Conservation (phyloP, 2,329 filamentous ascomycete genomes). For the Fusarium aywerte region DNA sequence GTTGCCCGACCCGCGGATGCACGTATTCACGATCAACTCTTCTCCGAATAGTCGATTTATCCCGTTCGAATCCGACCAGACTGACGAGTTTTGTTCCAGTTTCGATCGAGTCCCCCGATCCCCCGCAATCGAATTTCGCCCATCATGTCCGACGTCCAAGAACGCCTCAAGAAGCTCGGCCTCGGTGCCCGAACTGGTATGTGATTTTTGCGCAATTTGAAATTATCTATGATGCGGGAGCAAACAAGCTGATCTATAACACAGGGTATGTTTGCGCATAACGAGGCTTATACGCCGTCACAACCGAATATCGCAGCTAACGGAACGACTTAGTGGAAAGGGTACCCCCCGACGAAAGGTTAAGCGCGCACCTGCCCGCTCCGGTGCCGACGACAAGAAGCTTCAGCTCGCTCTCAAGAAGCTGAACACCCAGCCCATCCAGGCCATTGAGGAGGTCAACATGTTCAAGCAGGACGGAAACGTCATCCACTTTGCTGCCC, state of each 20-base stretch:
- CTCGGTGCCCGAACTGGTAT: slow-evolving; percentile 71
- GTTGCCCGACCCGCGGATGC: slow-evolving; percentile 40
- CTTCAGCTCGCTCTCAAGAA: slow-evolving; percentile 97
- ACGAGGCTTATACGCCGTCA: slow-evolving; percentile 24
- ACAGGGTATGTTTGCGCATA: slow-evolving; percentile 53
- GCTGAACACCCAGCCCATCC: slow-evolving; percentile 99
- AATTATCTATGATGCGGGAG: not conserved
- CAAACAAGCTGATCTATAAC: slow-evolving; percentile 31
- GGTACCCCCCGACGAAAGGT: slow-evolving; percentile 97
- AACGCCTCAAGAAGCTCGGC: slow-evolving; percentile 70
- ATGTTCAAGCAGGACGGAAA: slow-evolving; percentile 99
- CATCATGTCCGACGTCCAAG: slow-evolving; percentile 67
- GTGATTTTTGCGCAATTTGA: slow-evolving; percentile 51
- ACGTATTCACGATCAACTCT: slow-evolving; percentile 26
- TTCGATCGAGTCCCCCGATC: slow-evolving; percentile 47
- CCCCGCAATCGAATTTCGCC: slow-evolving; percentile 48
- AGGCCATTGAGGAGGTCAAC: slow-evolving; percentile 99
- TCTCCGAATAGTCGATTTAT: slow-evolving; percentile 34
- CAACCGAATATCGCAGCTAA: slow-evolving; percentile 46
- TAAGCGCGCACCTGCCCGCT: slow-evolving; percentile 96
- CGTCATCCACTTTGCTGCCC: slow-evolving; percentile 98
- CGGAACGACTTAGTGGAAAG: slow-evolving; percentile 75
- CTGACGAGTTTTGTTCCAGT: slow-evolving; percentile 47
- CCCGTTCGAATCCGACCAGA: slow-evolving; percentile 37
- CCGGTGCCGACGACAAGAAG: slow-evolving; percentile 99